A percentile compares a stretch with the other conserved stretches of the same genome.
These are phyloP conservation scores for Neospora caninum DNA, from an alignment of 169 alveolate genomes.

Conservation along the genomic window DNA sequence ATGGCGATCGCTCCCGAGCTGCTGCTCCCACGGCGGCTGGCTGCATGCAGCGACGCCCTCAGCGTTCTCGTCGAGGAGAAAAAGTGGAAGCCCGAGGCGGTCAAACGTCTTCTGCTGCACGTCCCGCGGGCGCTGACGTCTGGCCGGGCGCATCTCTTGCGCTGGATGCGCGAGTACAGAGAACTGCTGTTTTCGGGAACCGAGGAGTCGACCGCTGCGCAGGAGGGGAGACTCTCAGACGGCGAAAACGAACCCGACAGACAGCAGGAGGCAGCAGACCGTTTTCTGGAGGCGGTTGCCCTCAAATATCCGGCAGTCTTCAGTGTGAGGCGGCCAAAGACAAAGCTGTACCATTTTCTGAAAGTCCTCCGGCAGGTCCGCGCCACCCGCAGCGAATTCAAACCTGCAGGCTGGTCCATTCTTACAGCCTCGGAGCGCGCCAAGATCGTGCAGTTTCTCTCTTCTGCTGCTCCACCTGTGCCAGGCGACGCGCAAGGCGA, in stretches of 20 bases:
- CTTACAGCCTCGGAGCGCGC: neutral
- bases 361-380: neutral
- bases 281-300: neutral
- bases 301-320: neutral
- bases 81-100: slow-evolving; percentile 31
- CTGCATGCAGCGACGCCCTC: neutral
- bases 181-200: neutral
- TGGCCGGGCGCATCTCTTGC: neutral
- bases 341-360: neutral
- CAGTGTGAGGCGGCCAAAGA: neutral
- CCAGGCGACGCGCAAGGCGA: neutral
- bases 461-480: neutral
- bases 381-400: slow-evolving; percentile 21
- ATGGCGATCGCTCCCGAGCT: neutral
- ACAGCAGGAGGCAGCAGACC: neutral
- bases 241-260: neutral
- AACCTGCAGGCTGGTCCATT: slow-evolving; percentile 14
- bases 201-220: neutral
- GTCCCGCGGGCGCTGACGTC: slow-evolving; percentile 13
- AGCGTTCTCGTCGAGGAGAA: neutral
- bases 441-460: neutral
- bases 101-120: neutral
- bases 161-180: neutral
- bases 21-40: slow-evolving; percentile 30
- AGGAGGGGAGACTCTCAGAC: neutral